A percentile compares a stretch with the other conserved stretches of the same genome.
phyloP scores from a whole-genome alignment of 2,329 filamentous ascomycete genomes.

The Aspergillus unguis region DNA sequence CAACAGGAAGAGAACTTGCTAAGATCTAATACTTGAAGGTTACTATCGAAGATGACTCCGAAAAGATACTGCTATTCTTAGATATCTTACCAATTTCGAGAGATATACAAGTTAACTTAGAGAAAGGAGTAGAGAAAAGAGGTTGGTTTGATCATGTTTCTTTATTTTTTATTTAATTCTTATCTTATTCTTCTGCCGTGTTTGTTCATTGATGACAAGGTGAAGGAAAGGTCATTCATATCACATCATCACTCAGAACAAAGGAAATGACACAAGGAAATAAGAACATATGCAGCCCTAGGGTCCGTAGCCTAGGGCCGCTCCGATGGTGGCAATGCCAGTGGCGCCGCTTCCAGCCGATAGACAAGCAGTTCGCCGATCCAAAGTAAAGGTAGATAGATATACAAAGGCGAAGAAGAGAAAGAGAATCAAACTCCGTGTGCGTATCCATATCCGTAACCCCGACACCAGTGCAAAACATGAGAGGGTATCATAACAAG shows the following conservation, averaged over 20 bases:
- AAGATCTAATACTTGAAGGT: no score
- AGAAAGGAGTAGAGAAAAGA: no score
- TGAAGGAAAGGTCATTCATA: slow-evolving; percentile 8
- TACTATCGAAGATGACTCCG: no score
- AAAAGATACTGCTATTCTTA: no score
- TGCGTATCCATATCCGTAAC: slow-evolving; percentile 1
- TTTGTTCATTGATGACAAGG: not conserved
- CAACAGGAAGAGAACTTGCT: no score
- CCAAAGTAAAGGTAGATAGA: not conserved
- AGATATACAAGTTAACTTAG: no score
- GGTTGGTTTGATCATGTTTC: not conserved
- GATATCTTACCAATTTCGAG: no score
- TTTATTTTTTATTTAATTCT: not conserved
- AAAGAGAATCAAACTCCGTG: not conserved
- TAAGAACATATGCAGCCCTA: not conserved
- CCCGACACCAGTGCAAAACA: slow-evolving; percentile 10
- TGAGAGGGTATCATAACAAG: slow-evolving; percentile 25
- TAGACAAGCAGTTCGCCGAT: no score
- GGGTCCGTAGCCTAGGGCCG: not conserved
- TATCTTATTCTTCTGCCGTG: not conserved
- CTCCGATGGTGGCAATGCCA: no score
- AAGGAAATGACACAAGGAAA: slow-evolving; percentile 15
- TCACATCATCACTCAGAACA: slow-evolving; percentile 17
- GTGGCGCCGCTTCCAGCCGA: no score
- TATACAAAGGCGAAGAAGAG: slow-evolving; percentile 5